phyloP scores from a whole-genome alignment of 371 early-diverging fungal genomes.

The Rhizopus arrhizus region DNA sequence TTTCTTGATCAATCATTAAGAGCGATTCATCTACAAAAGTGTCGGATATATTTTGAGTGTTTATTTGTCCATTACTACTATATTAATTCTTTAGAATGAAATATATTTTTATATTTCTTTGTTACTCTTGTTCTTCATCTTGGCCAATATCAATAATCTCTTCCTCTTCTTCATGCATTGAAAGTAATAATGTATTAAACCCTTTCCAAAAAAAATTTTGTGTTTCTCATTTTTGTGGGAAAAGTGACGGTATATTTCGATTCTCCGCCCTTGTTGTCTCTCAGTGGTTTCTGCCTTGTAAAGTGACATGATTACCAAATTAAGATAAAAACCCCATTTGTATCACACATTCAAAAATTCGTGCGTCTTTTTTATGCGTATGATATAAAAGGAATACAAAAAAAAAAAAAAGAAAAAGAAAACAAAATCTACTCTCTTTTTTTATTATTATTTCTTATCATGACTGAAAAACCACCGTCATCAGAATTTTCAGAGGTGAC shows the following conservation, averaged over 20 bases:
- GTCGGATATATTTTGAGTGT: not conserved
- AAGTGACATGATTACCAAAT: too few relatives aligned
- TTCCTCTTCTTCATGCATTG: constrained; percentile 25
- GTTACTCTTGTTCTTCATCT: constrained; percentile 16
- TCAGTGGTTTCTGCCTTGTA: not conserved
- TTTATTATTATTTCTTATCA: not conserved
- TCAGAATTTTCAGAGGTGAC: not conserved
- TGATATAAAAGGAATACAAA: too few relatives aligned
- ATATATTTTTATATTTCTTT: not conserved
- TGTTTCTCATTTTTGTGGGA: not conserved
- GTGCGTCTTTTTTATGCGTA: too few relatives aligned
- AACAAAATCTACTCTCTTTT: not conserved
- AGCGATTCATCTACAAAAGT: not conserved
- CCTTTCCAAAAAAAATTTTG: not conserved
- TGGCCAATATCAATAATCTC: constrained; percentile 39
- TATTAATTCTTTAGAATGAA: not conserved
- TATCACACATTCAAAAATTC: too few relatives aligned
- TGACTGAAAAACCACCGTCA: not conserved
- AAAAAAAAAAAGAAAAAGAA: too few relatives aligned
- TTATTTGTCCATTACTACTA: not conserved
- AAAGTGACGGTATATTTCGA: too few relatives aligned
- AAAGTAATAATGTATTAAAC: constrained; percentile 1
- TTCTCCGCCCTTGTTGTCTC: not conserved
- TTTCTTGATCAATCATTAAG: constrained; percentile 31
- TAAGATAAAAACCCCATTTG: too few relatives aligned